phyloP scores from a whole-genome alignment of 768 basidiomycete genomes.

The Roridomyces roridus region DNA sequence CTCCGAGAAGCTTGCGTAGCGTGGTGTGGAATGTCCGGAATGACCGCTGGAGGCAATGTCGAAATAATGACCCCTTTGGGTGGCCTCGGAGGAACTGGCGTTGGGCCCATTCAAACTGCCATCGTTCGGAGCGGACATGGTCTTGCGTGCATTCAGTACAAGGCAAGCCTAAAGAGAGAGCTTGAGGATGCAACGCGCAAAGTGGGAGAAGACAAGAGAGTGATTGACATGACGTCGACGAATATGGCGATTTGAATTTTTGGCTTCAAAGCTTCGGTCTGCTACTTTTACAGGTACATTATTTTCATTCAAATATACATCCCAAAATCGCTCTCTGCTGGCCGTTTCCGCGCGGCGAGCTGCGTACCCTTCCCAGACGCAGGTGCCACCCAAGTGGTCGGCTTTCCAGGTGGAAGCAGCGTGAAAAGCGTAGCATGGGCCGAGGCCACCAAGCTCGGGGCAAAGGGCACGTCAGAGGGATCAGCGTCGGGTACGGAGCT shows the following conservation, averaged over 20 bases:
- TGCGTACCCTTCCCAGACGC: conserved; percentile 3
- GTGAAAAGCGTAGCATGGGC: conserved; percentile 41
- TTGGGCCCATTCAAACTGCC: too few species aligned
- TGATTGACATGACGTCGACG: too few species aligned
- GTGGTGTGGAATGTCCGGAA: conserved; percentile 2
- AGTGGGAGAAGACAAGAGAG: too few species aligned
- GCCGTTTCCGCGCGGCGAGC: conserved; percentile 4
- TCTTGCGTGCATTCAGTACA: too few species aligned
- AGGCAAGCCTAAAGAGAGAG: too few species aligned
- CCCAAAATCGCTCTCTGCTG: not conserved
- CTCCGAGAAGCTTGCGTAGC: conserved; percentile 4
- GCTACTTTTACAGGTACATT: too few species aligned
- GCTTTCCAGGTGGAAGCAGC: conserved; percentile 36
- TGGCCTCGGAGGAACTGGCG: too few species aligned
- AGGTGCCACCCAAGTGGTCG: conserved; percentile 4
- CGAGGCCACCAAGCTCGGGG: conserved; percentile 37
- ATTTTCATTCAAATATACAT: conserved; percentile 13
- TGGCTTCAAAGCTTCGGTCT: too few species aligned
- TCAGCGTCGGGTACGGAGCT: conserved; percentile 38
- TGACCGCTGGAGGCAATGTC: conserved; percentile 2
- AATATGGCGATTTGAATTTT: too few species aligned
- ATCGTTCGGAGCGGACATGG: too few species aligned
- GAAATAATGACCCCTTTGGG: not conserved
- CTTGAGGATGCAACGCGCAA: too few species aligned
- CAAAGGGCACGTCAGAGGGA: conserved; percentile 44